Evolutionary conservation across 1,284 basidiomycete species (phyloP), one percentile per base, ranked within the genome.

Genomic region (Clitocybe nebularis): DNA sequence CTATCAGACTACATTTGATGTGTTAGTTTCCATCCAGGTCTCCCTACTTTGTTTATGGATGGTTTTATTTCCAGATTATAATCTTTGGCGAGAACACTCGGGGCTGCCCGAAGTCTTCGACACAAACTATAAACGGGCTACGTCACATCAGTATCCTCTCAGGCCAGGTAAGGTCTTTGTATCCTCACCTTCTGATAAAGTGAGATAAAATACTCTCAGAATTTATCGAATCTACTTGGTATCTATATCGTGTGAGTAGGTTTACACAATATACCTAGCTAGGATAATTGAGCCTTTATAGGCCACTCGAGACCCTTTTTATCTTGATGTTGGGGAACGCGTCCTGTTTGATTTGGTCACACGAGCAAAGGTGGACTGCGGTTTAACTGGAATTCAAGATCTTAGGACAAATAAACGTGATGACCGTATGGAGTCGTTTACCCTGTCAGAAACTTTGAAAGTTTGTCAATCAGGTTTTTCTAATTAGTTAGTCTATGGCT

Each of bases 361-460:
- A 7, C 76, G 91, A 32, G 72, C 88, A 2, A 88, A 84, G 60
- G 90, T 93, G 2, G 71, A 77, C 6, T 97, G 93, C 60, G 93
- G 93, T 0, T 71, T 97, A 28, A 77, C 89, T 4, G 83, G 88
- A 1, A 83, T 97, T 46, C 70, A 74, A 48, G 85, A 95, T 60
- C 72, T 96, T 3, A 72, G 81, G 37, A 87, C 78, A 14, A 94
- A 94, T 53, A 73, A 79, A 54, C 77, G 77, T 16, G 89, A 92
- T 51, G 89, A 95, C 57, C 75, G 93, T 44, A 95, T 95, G 93
- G 92, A 95, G 62, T 93, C 89, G 2, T 95, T 95, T 60, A 81
- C 82, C 6, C 72, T 95, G 14, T 93, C 90, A 2, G 93, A 93
- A 67, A 93, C 91, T 1, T 68, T 94, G 37, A 94, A 93, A 71